Evolutionary conservation across 2,329 filamentous ascomycete species (phyloP).

Genomic region (Penicillium sp.): DNA sequence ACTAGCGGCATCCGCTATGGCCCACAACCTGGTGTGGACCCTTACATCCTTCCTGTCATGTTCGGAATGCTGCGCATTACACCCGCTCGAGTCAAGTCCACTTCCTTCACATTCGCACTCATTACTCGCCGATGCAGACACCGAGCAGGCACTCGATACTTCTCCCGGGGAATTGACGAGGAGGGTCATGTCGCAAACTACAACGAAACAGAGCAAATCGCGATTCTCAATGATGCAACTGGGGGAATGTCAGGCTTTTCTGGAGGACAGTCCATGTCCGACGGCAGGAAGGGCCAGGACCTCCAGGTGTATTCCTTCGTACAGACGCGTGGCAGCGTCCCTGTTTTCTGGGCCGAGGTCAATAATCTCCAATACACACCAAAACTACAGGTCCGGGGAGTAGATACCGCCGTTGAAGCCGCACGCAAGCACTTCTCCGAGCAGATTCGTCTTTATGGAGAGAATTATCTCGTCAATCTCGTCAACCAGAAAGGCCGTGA

Average conservation of each 20-base stretch:
- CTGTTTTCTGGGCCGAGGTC: slow-evolving; percentile 93
- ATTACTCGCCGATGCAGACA: slow-evolving; percentile 88
- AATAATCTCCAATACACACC: slow-evolving; percentile 91
- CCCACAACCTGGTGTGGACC: slow-evolving; percentile 75
- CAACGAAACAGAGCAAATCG: slow-evolving; percentile 94
- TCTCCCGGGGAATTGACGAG: slow-evolving; percentile 90
- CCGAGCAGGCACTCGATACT: slow-evolving; percentile 88
- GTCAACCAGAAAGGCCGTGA: slow-evolving; percentile 96
- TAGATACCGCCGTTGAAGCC: slow-evolving; percentile 75
- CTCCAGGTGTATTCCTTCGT: slow-evolving; percentile 91
- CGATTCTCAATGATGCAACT: slow-evolving; percentile 80
- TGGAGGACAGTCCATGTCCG: slow-evolving; percentile 72
- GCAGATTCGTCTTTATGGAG: slow-evolving; percentile 89
- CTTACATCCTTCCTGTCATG: slow-evolving; percentile 92
- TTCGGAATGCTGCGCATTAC: slow-evolving; percentile 94
- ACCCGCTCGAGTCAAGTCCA: slow-evolving; percentile 80
- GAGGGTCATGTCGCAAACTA: slow-evolving; percentile 96
- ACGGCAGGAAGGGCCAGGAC: slow-evolving; percentile 71
- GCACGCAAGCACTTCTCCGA: slow-evolving; percentile 87
- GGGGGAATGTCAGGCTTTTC: slow-evolving; percentile 77
- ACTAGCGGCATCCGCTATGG: slow-evolving; percentile 47
- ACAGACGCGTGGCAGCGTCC: slow-evolving; percentile 93
- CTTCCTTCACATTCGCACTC: slow-evolving; percentile 77
- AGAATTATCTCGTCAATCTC: slow-evolving; percentile 95
- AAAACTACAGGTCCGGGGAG: slow-evolving; percentile 80